Percentiles rank a stretch among this genome's conserved stretches.
phyloP scores from a whole-genome alignment of 2,329 filamentous ascomycete genomes.

The Fusarium chuoi region DNA sequence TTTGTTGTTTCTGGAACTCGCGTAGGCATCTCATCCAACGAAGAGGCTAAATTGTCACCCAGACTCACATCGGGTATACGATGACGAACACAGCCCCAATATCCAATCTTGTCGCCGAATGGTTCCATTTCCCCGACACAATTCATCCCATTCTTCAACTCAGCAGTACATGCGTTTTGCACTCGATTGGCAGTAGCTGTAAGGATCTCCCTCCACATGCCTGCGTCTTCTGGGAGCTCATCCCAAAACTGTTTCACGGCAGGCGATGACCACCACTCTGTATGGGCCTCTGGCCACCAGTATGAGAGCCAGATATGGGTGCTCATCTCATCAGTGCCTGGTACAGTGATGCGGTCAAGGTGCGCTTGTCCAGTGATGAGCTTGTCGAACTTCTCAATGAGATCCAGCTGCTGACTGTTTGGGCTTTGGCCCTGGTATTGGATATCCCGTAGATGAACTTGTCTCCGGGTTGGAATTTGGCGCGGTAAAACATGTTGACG shows the following conservation, averaged over 20 bases:
- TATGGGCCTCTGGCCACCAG: neutral
- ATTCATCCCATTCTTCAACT: neutral
- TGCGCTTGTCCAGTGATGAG: neutral
- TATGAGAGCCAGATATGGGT: neutral
- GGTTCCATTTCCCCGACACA: neutral
- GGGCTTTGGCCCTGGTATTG: neutral
- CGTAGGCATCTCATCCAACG: neutral
- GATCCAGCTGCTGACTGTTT: neutral
- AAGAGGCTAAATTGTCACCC: neutral
- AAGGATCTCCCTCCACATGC: neutral
- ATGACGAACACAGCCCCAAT: neutral
- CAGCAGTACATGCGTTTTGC: neutral
- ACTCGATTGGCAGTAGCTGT: neutral
- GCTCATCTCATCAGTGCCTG: neutral
- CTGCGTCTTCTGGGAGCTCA: neutral
- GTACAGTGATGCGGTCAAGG: neutral
- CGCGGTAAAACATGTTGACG: neutral
- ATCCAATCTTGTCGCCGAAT: neutral
- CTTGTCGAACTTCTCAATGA: neutral
- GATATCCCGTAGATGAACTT: neutral
- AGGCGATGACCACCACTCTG: neutral
- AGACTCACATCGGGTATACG: neutral
- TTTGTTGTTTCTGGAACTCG: neutral
- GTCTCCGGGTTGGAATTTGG: neutral
- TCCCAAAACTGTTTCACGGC: neutral